These are phyloP conservation scores for Phytophthora pinifolia DNA, from an alignment of 352 stramenopile species.

Conservation along the genomic window DNA sequence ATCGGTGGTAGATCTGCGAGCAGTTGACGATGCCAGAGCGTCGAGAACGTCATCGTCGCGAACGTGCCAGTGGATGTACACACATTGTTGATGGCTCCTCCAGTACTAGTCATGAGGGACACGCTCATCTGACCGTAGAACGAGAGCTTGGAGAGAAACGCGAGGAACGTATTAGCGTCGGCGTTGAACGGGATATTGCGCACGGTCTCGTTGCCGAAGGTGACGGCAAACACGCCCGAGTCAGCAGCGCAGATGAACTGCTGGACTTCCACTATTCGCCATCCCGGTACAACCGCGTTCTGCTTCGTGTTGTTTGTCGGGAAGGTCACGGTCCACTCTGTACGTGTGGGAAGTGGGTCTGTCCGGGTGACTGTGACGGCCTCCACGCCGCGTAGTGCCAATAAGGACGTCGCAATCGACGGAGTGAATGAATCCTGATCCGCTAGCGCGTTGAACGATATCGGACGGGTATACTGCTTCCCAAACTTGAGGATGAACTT, in stretches of 20 bases:
- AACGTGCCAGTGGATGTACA: slow-evolving; percentile 63
- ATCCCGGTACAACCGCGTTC: slow-evolving; percentile 47
- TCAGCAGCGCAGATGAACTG: slow-evolving; percentile 80
- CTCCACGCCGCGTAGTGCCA: slow-evolving; percentile 38
- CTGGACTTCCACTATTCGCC: slow-evolving; percentile 70
- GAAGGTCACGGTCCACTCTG: slow-evolving; percentile 58
- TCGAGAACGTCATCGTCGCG: slow-evolving; percentile 54
- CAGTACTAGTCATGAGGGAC: slow-evolving; percentile 33
- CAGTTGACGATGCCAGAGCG: slow-evolving; percentile 52
- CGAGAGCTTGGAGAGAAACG: slow-evolving; percentile 38
- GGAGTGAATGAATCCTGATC: slow-evolving; percentile 45
- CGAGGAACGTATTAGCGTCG: slow-evolving; percentile 56
- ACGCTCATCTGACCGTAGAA: slow-evolving; percentile 54
- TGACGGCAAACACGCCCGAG: slow-evolving; percentile 54
- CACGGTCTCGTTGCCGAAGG: slow-evolving; percentile 55
- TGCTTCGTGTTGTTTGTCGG: slow-evolving; percentile 46
- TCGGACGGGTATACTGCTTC: slow-evolving; percentile 62
- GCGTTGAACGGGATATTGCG: slow-evolving; percentile 57
- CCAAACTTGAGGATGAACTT: slow-evolving; percentile 67
- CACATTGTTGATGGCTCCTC: slow-evolving; percentile 29
- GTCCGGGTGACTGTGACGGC: slow-evolving; percentile 40
- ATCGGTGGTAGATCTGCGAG: slow-evolving; percentile 66
- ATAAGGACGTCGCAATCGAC: slow-evolving; percentile 52
- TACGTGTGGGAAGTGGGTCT: slow-evolving; percentile 31
- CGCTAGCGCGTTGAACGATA: slow-evolving; percentile 53